phyloP scores from a whole-genome alignment of 2,329 filamentous ascomycete genomes.

The Myriosclerotinia duriaeana region DNA sequence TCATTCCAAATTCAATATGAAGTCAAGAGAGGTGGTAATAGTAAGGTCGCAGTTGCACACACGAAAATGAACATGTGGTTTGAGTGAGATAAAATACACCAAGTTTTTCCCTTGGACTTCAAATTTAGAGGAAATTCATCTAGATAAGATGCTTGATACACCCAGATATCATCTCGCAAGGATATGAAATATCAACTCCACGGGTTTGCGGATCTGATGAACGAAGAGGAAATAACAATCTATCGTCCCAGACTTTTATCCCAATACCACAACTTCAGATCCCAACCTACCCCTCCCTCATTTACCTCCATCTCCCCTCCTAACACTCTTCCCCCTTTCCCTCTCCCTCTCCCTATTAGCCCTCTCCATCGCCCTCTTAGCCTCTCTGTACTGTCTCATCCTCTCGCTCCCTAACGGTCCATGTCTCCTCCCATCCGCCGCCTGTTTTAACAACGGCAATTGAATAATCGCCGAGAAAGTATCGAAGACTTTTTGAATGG shows the following conservation, averaged over 20 bases:
- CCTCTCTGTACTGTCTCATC: constrained; percentile 45
- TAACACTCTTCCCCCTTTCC: neutral
- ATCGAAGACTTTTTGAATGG: constrained; percentile 48
- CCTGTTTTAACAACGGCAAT: constrained; percentile 49
- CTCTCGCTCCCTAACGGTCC: constrained; percentile 46
- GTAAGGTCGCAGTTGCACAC: too few relatives aligned
- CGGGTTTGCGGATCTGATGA: too few relatives aligned
- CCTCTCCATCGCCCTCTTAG: constrained; percentile 45
- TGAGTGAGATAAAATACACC: too few relatives aligned
- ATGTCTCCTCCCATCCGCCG: constrained; percentile 46
- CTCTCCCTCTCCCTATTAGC: constrained; percentile 11
- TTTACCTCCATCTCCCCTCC: neutral
- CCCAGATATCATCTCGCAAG: too few relatives aligned
- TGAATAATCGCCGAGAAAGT: constrained; percentile 51
- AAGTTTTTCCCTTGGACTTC: too few relatives aligned
- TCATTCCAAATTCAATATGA: too few relatives aligned
- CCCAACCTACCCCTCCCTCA: neutral
- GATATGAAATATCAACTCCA: too few relatives aligned
- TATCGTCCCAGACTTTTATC: neutral
- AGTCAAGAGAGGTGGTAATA: too few relatives aligned
- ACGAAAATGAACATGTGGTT: too few relatives aligned
- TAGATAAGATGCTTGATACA: too few relatives aligned
- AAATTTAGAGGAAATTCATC: too few relatives aligned
- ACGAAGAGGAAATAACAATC: too few relatives aligned
- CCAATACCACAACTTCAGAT: neutral